Evolutionary conservation across 305 asterid species (phyloP), one percentile per base, ranked within the genome.

Genomic region (Fraxinus xanthoxyloides): DNA sequence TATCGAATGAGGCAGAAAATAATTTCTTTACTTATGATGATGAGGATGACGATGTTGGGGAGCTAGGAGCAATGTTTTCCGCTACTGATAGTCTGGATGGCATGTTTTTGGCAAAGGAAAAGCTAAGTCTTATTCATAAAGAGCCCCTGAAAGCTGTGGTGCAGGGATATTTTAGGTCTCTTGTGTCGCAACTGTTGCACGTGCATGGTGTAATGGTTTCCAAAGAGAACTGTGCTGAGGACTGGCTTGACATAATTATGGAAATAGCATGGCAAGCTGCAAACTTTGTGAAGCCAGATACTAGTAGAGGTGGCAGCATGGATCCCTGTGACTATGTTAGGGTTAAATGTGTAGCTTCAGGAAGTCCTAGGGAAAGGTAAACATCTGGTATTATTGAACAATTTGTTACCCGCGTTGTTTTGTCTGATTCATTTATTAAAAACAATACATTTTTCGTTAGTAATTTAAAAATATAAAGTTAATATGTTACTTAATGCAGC

Each of bases 301-400:
- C 96, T 24, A 92, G 94, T 86, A 86, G 88, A 86, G 99, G 98
- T 77, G 99, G 98, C 79, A 97, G 98, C 90, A 97, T 97, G 99
- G 98, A 97, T 86, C 99, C 99, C 0, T 89, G 91, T 65, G 92
- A 94, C 82, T 97, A 97, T 85, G 88, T 97, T 54, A 97, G 95
- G 87, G 89, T 97, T 84, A 97, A 94, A 88, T 94, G 98, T 84
- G 87, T 97, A 31, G 99, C 99, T 77, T 91, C 98, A 1, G 99
- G 98, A 86, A 86, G 75, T 84, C 97, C 92, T 72, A 78, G 86
- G 21, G 95, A 94, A 56, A 94, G 99, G 99, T 96, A 91, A 72
- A 61, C 51, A 30, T 75, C 26, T 24, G 54, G n/a, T 40, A 80
- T 43, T 80, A 10, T 80, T 51, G 1, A 63, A 63, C 17, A 35